Evolutionary conservation across 2,329 filamentous ascomycete genomes (phyloP).

Genomic region (Clonostachys rosea): DNA sequence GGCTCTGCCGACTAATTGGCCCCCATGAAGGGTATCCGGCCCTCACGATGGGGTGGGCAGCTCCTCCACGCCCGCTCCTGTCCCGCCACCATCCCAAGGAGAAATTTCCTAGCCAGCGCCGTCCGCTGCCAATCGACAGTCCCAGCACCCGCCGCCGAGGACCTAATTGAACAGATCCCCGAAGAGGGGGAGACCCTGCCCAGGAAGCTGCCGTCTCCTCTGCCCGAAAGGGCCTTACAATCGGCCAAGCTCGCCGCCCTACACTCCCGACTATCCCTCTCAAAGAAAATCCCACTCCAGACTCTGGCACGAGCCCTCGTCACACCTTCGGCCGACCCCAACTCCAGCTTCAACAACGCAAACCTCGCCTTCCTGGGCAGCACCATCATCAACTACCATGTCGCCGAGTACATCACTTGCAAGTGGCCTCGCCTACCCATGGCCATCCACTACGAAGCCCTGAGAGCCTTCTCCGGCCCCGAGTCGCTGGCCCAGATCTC

Average conservation of each 20-base stretch:
- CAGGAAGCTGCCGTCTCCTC: conserved; percentile 62
- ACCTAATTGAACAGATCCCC: conserved; percentile 2
- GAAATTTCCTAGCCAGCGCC: conserved; percentile 13
- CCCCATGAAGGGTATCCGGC: conserved; percentile 36
- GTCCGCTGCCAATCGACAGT: conserved; percentile 16
- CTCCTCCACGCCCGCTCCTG: conserved; percentile 27
- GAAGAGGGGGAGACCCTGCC: conserved; percentile 10
- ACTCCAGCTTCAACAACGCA: conserved; percentile 82
- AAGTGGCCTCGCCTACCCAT: conserved; percentile 89
- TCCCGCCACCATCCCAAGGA: conserved; percentile 11
- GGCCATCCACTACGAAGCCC: conserved; percentile 78
- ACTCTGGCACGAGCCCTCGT: conserved; percentile 83
- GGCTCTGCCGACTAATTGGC: background rate
- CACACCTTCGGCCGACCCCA: conserved; percentile 76
- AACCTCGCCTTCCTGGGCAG: conserved; percentile 77
- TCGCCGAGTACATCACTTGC: conserved; percentile 81
- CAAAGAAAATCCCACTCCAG: conserved; percentile 76
- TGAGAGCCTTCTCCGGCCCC: conserved; percentile 78
- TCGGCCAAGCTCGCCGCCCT: conserved; percentile 92
- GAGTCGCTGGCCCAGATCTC: conserved; percentile 70
- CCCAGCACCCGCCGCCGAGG: conserved; percentile 9
- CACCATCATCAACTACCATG: conserved; percentile 83
- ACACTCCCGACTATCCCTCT: conserved; percentile 81
- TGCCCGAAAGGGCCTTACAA: conserved; percentile 56
- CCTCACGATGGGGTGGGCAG: conserved; percentile 33